These are phyloP conservation scores for Barnettozyma populi DNA, from an alignment of 805 yeast species.

Conservation along the genomic window DNA sequence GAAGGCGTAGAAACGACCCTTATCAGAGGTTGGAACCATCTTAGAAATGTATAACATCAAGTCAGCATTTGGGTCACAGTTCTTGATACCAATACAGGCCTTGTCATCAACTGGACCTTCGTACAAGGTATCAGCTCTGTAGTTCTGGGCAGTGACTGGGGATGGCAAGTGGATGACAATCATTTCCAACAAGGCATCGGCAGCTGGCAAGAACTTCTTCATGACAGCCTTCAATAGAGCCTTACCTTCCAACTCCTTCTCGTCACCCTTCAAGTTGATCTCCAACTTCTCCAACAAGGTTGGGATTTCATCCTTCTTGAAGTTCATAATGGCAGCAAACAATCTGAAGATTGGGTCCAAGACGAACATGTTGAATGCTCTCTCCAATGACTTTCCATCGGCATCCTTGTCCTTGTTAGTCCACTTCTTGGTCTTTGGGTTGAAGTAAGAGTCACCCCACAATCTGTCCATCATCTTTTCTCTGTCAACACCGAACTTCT, in stretches of 20 bases:
- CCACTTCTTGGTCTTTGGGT: slow-evolving; percentile 99
- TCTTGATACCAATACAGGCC: slow-evolving; percentile 85
- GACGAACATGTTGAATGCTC: slow-evolving; percentile 99
- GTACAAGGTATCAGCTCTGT: slow-evolving; percentile 98
- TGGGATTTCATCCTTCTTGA: slow-evolving; percentile 96
- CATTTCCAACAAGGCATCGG: slow-evolving; percentile 99
- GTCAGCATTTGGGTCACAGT: slow-evolving; percentile 98
- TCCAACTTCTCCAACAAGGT: slow-evolving; percentile 89
- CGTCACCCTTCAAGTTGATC: slow-evolving; percentile 89
- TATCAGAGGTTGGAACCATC: slow-evolving; percentile 99
- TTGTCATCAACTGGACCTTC: slow-evolving; percentile 98
- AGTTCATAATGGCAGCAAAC: slow-evolving; percentile 96
- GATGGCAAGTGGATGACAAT: slow-evolving; percentile 97
- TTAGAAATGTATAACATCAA: slow-evolving; percentile 98
- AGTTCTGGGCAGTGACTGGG: slow-evolving; percentile 97
- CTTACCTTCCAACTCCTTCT: slow-evolving; percentile 98
- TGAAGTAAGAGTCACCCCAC: slow-evolving; percentile 99
- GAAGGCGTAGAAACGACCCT: slow-evolving; percentile 99
- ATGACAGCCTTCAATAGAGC: slow-evolving; percentile 96
- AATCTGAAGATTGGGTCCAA: slow-evolving; percentile 98
- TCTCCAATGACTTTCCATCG: slow-evolving; percentile 90
- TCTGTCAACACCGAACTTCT: slow-evolving; percentile 99
- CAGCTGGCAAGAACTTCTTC: slow-evolving; percentile 99
- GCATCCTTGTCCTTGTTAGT: slow-evolving; percentile 94
- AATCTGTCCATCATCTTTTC: slow-evolving; percentile 97